A percentile compares a stretch with the other conserved stretches of the same genome.
These are phyloP conservation scores for Hemisphaericaspora xylofermentans DNA, from an alignment of 1,139 yeast species.

Conservation along the genomic window DNA sequence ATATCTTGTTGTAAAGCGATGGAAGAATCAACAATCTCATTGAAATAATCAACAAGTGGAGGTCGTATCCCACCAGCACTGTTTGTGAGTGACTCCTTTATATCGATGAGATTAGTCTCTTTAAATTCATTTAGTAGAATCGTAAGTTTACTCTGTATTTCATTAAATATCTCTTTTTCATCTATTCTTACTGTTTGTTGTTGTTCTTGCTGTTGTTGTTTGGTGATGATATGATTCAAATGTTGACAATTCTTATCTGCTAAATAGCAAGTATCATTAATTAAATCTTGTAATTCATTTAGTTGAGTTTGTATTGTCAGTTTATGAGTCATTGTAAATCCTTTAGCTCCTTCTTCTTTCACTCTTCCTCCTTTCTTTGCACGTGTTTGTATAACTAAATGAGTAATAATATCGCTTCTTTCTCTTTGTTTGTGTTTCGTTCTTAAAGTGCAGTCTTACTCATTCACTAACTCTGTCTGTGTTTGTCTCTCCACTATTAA, in stretches of 20 bases:
- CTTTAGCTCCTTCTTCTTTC: neutral
- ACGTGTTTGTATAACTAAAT: too few relatives aligned
- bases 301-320: conserved; percentile 3
- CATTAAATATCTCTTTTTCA: conserved; percentile 1
- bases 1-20: conserved; percentile 3
- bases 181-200: neutral
- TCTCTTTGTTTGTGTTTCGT: too few relatives aligned
- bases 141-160: neutral
- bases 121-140: neutral
- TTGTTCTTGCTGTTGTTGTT: too few relatives aligned
- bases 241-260: conserved; percentile 10
- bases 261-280: conserved; percentile 13
- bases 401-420: too few relatives aligned
- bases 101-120: neutral
- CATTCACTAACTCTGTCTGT: neutral
- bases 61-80: neutral
- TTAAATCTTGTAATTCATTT: conserved; percentile 15
- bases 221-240: conserved; percentile 9
- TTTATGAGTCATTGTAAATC: neutral
- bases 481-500: neutral
- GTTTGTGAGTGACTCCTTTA: too few relatives aligned
- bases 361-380: neutral
- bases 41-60: conserved; percentile 3
- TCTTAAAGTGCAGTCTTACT: too few relatives aligned
- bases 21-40: conserved; percentile 7